phyloP scores from a whole-genome alignment of 345 rosid species.

The Euphorbia pulcherrima region DNA sequence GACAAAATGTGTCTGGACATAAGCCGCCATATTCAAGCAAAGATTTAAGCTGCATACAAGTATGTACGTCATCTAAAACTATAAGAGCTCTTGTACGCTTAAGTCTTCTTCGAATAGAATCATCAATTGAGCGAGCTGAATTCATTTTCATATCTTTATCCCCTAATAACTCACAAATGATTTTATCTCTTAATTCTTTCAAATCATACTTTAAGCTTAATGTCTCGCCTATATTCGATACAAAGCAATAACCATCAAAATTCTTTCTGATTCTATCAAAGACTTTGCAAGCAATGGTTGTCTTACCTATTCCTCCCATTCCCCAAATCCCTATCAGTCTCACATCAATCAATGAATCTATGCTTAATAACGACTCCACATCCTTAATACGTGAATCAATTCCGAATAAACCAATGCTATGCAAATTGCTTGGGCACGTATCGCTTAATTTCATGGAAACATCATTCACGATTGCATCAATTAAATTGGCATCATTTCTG shows the following conservation, averaged over 20 bases:
- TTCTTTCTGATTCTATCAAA: neutral
- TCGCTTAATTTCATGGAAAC: neutral
- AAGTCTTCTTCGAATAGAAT: neutral
- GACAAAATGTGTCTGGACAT: neutral
- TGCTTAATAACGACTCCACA: neutral
- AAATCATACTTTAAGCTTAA: neutral
- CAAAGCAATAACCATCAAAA: neutral
- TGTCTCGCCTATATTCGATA: too few relatives aligned
- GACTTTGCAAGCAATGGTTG: neutral
- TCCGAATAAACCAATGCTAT: neutral
- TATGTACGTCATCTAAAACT: neutral
- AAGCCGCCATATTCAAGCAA: neutral
- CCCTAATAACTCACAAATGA: neutral
- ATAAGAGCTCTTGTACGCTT: neutral
- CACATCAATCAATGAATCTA: neutral
- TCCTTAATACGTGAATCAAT: neutral
- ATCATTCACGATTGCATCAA: neutral
- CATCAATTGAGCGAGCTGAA: neutral
- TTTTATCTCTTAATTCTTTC: neutral
- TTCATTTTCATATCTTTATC: neutral
- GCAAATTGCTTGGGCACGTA: too few relatives aligned
- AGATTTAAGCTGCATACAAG: too few relatives aligned
- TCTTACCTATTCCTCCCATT: constrained; percentile 4
- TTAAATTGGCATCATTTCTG: neutral
- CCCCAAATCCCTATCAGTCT: constrained; percentile 5